Evolutionary conservation across 176 grass and related monocot species (phyloP).

Genomic region (Poa pratensis): DNA sequence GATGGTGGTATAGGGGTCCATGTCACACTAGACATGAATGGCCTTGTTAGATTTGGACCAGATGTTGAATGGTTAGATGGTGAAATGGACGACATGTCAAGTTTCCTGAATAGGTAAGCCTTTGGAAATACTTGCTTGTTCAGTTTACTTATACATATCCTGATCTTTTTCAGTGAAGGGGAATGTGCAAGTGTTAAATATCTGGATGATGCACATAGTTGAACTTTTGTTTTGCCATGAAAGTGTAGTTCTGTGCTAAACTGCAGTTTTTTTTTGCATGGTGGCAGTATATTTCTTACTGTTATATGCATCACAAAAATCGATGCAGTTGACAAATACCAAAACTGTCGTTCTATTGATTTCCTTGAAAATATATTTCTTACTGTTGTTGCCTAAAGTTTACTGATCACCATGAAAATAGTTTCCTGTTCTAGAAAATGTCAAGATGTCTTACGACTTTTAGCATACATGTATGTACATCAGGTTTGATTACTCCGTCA

Average conservation of each 20-base stretch:
- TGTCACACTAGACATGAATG: constrained; percentile 85
- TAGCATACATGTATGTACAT: constrained; percentile 28
- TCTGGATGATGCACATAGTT: constrained; percentile 9
- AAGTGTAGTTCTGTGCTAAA: background rate
- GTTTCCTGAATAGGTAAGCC: constrained; percentile 81
- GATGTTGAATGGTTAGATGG: constrained; percentile 94
- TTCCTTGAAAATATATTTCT: constrained; percentile 1
- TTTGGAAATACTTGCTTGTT: constrained; percentile 8
- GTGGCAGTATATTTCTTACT: background rate
- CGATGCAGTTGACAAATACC: background rate
- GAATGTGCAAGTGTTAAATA: background rate
- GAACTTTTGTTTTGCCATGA: background rate
- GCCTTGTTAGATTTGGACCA: constrained; percentile 83
- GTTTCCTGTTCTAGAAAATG: background rate
- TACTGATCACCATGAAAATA: background rate
- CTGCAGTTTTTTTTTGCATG: background rate
- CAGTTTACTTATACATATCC: constrained; percentile 8
- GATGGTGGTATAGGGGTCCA: constrained; percentile 95
- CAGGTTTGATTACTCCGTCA: constrained; percentile 90
- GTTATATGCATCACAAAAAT: background rate
- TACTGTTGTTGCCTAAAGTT: background rate
- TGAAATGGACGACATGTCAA: constrained; percentile 55
- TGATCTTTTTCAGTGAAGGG: background rate
- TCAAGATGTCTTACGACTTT: constrained; percentile 26
- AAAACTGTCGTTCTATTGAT: background rate